Conservation (phyloP, 2,329 filamentous ascomycete species). For the Phialocephala sp. region DNA sequence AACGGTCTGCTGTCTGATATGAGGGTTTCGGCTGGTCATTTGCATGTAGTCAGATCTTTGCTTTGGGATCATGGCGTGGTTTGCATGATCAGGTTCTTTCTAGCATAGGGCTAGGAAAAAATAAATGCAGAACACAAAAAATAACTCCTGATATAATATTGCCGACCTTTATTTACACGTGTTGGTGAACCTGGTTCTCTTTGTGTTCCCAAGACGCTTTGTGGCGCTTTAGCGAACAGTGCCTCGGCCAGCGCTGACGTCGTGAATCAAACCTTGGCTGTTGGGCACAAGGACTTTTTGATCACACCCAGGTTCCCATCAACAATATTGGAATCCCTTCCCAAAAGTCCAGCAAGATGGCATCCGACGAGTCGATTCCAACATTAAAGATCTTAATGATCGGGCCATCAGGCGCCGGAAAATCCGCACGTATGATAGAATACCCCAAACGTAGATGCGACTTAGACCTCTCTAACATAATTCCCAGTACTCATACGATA, state of each 20-base stretch:
- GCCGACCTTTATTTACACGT: constrained; percentile 10
- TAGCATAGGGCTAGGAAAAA: constrained; percentile 43
- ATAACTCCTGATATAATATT: constrained; percentile 17
- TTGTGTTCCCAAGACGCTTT: constrained; percentile 14
- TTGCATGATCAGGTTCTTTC: constrained; percentile 36
- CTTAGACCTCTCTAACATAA: constrained; percentile 17
- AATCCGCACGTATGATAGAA: constrained; percentile 55
- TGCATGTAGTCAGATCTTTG: constrained; percentile 44
- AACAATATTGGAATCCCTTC: constrained; percentile 14
- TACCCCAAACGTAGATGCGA: constrained; percentile 3
- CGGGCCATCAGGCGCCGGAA: constrained; percentile 60
- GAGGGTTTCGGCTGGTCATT: constrained; percentile 43
- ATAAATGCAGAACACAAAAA: constrained; percentile 41
- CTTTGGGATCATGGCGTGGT: constrained; percentile 44
- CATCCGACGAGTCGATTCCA: constrained; percentile 53
- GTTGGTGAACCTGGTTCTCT: background rate
- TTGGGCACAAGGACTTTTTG: background rate
- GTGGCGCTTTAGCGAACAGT: constrained; percentile 24
- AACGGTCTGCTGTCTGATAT: constrained; percentile 47
- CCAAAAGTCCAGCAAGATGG: constrained; percentile 42
- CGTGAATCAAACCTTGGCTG: constrained; percentile 25
- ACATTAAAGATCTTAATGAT: constrained; percentile 61
- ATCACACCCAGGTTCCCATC: constrained; percentile 4
- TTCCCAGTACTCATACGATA: constrained; percentile 57
- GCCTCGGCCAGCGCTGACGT: constrained; percentile 26